Base-by-base conservation (phyloP, 139 green algal genomes). In the Picochlorum sp. region DNA sequence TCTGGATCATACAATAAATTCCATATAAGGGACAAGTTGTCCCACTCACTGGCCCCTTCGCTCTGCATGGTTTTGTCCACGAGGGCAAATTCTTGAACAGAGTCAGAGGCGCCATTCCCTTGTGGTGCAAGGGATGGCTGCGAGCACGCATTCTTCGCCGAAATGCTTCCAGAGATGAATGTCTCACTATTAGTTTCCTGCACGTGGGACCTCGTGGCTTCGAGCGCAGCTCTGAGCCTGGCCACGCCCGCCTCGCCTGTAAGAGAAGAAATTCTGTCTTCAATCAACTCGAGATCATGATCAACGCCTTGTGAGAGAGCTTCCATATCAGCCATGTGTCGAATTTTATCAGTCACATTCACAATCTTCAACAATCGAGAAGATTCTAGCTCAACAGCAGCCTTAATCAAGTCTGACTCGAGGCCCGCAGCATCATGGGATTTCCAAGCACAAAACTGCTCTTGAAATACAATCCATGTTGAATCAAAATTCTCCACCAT, bases 401-500 rank as follows among this genome's bases (percentile, higher is more conserved):
- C 70, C 6, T 66, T 49, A 23, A 90, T 79, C 18, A 95, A 73
- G 45, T 92, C 79, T 5, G 62, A 52, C 73, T 93, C 90, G 38
- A 96, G 75, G 1, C 59, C 66, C 10, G 78, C 84, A 21, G 84
- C 85, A 66, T 96, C 88, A 6, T 82, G 72, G n/a, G 69, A 69
- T 84, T 96, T 96, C 90, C 90, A 96, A 11, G 82, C 83, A 49
- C 85, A 81, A 75, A 96, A 96, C 64, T 89, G 86, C 68, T 96
- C 87, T 66, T 96, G 76, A 71, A 96, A 96, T n/a, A 72, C 62
- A 23, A 89, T 68, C 90, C 90, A 96, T 13, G 71, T 67, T 16
- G 78, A 64, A 56, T 96, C 90, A 78, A 96, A 96, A 3, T 67
- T 60, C 15, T 24, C 50, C 20, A n/a, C 20, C n/a, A 56, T 18